A percentile compares a stretch with the other conserved stretches of the same genome.
Conservation (phyloP, 495 filamentous ascomycete species). For the Pseudotulostoma volvatum region DNA sequence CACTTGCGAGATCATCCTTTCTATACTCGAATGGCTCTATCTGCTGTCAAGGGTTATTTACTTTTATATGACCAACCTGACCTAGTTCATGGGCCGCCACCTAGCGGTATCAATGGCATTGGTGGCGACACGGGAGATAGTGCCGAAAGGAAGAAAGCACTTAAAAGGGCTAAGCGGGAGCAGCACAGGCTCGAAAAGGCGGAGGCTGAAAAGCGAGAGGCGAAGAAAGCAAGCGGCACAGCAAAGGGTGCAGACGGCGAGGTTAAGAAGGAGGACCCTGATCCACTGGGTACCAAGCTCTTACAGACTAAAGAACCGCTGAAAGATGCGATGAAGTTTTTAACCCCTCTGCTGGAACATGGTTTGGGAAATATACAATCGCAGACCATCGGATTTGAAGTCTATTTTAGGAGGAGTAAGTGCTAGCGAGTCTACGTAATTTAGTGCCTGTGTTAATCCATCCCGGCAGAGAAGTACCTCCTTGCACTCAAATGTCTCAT, state of each 20-base stretch:
- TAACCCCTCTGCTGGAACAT: slow-evolving; percentile 62
- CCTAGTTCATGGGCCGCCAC: slow-evolving; percentile 37
- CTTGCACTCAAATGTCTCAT: slow-evolving; percentile 75
- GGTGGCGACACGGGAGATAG: slow-evolving; percentile 35
- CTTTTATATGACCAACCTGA: slow-evolving; percentile 61
- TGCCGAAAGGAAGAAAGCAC: slow-evolving; percentile 74
- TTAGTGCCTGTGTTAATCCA: background rate
- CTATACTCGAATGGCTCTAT: slow-evolving; percentile 71
- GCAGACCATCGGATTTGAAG: slow-evolving; percentile 79
- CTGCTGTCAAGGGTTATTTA: slow-evolving; percentile 66
- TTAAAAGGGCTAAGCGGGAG: slow-evolving; percentile 91
- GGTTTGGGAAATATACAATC: slow-evolving; percentile 67
- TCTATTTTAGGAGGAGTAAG: slow-evolving; percentile 64
- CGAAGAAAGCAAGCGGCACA: slow-evolving; percentile 33
- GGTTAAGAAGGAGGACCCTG: slow-evolving; percentile 66
- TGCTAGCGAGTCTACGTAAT: slow-evolving; percentile 5
- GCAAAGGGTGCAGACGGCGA: slow-evolving; percentile 35
- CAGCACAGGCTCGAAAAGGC: slow-evolving; percentile 68
- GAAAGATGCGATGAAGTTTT: slow-evolving; percentile 73
- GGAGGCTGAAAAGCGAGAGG: slow-evolving; percentile 65
- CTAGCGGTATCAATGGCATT: slow-evolving; percentile 39
- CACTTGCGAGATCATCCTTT: slow-evolving; percentile 79
- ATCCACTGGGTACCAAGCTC: slow-evolving; percentile 66
- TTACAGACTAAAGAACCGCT: slow-evolving; percentile 68
- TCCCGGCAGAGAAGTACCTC: slow-evolving; percentile 52